Percentiles rank a stretch among this genome's conserved stretches.
phyloP scores from a whole-genome alignment of 768 basidiomycete species.

The Boletus fagicola region DNA sequence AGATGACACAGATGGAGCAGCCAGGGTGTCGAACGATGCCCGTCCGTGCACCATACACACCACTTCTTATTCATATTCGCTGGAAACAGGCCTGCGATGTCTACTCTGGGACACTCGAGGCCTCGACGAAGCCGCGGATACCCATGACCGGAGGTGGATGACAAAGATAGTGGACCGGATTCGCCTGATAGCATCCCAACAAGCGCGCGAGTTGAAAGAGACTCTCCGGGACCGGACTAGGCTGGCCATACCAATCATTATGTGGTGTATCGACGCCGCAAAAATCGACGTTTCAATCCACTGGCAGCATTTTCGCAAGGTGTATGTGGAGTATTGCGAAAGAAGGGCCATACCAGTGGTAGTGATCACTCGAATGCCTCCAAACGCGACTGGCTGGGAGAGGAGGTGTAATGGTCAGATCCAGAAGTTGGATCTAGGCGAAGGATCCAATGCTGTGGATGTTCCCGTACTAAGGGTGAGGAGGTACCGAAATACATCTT shows the following conservation, averaged over 20 bases:
- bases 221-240: slow-evolving; percentile 9
- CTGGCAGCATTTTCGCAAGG: slow-evolving; percentile 23
- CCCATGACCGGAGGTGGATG: slow-evolving; percentile 2
- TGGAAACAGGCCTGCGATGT: slow-evolving; percentile 7
- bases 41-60: slow-evolving; percentile 19
- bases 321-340: slow-evolving; percentile 26
- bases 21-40: slow-evolving; percentile 20
- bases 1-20: neutral
- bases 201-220: slow-evolving; percentile 20
- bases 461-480: slow-evolving; percentile 14
- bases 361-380: slow-evolving; percentile 19
- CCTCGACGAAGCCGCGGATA: slow-evolving; percentile 21
- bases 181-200: slow-evolving; percentile 11
- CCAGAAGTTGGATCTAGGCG: slow-evolving; percentile 5
- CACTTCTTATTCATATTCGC: slow-evolving; percentile 2
- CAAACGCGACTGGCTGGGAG: slow-evolving; percentile 8
- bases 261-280: slow-evolving; percentile 27
- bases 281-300: slow-evolving; percentile 15
- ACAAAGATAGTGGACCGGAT: slow-evolving; percentile 11
- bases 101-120: slow-evolving; percentile 29
- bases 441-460: neutral
- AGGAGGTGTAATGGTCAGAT: slow-evolving; percentile 15
- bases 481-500: slow-evolving; percentile 4
- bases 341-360: slow-evolving; percentile 20
- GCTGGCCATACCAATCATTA: slow-evolving; percentile 13